Evolutionary conservation across 2,329 filamentous ascomycete species (phyloP).

Genomic region (Ophiostoma quercus): DNA sequence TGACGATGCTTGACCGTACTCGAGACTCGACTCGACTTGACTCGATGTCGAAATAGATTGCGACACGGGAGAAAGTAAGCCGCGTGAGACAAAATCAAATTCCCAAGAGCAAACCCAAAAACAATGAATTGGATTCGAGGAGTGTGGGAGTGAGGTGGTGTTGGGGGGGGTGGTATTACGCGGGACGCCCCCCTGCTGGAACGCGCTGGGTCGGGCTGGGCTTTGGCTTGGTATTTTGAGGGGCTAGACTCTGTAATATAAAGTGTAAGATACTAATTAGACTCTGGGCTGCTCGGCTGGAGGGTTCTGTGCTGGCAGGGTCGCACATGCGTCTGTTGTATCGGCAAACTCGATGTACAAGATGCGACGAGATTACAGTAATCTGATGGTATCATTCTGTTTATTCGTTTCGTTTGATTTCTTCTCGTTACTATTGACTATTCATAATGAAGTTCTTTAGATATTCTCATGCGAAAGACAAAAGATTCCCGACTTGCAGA

Average conservation of each 20-base stretch:
- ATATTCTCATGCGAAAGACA: background rate
- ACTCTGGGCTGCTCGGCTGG: too few relatives aligned
- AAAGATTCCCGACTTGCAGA: background rate
- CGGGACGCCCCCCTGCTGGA: conserved; percentile 4
- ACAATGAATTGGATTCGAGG: background rate
- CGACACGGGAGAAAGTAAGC: background rate
- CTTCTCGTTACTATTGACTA: too few relatives aligned
- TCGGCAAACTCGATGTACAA: too few relatives aligned
- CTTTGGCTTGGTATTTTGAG: background rate
- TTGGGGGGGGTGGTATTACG: conserved; percentile 10
- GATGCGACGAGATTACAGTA: too few relatives aligned
- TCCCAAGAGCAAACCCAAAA: background rate
- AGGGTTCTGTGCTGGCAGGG: too few relatives aligned
- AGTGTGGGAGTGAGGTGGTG: conserved; percentile 2
- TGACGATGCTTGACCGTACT: background rate
- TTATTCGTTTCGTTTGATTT: too few relatives aligned
- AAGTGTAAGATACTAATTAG: too few relatives aligned
- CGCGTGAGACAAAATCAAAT: background rate
- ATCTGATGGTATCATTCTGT: too few relatives aligned
- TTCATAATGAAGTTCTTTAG: background rate
- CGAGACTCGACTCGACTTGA: background rate
- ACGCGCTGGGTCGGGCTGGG: conserved; percentile 2
- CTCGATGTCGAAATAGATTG: background rate
- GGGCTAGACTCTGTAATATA: background rate
- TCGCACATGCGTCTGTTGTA: too few relatives aligned